Conservation (phyloP, 352 stramenopile species). For the Phytopythium aichiense region DNA sequence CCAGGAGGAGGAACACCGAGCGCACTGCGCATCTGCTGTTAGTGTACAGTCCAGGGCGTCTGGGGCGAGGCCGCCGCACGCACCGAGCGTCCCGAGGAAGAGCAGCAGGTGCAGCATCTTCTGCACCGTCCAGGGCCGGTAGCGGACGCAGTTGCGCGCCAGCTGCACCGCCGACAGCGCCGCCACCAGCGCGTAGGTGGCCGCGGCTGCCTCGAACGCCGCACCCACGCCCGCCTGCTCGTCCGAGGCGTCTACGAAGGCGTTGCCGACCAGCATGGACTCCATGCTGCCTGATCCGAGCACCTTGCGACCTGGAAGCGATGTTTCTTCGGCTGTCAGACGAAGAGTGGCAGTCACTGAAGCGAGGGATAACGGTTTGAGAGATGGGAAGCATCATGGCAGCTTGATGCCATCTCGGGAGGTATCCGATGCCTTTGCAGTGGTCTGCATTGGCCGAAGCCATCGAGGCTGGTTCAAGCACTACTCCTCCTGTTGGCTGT, state of each 20-base stretch:
- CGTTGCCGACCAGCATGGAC: too few species aligned
- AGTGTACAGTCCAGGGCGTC: conserved; percentile 2
- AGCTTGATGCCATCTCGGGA: too few species aligned
- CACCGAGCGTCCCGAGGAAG: conserved; percentile 71
- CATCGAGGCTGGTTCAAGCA: too few species aligned
- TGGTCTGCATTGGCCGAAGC: too few species aligned
- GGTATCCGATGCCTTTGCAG: too few species aligned
- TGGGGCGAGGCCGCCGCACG: background rate
- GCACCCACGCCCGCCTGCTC: conserved; percentile 46
- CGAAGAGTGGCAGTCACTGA: too few species aligned
- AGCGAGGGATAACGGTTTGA: too few species aligned
- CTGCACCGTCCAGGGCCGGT: conserved; percentile 82
- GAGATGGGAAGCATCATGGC: too few species aligned
- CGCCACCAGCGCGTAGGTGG: conserved; percentile 67
- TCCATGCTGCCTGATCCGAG: too few species aligned
- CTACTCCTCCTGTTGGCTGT: too few species aligned
- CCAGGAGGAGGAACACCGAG: conserved; percentile 64
- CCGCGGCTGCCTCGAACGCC: conserved; percentile 65
- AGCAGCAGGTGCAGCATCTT: conserved; percentile 87
- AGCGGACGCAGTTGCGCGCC: conserved; percentile 79
- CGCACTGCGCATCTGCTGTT: conserved; percentile 28
- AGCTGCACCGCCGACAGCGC: conserved; percentile 56
- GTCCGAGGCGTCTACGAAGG: conserved; percentile 8
- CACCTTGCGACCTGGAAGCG: too few species aligned
- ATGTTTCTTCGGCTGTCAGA: too few species aligned